A percentile compares a stretch with the other conserved stretches of the same genome.
Evolutionary conservation across 805 yeast species (phyloP).

Genomic region (Lachancea sp.): DNA sequence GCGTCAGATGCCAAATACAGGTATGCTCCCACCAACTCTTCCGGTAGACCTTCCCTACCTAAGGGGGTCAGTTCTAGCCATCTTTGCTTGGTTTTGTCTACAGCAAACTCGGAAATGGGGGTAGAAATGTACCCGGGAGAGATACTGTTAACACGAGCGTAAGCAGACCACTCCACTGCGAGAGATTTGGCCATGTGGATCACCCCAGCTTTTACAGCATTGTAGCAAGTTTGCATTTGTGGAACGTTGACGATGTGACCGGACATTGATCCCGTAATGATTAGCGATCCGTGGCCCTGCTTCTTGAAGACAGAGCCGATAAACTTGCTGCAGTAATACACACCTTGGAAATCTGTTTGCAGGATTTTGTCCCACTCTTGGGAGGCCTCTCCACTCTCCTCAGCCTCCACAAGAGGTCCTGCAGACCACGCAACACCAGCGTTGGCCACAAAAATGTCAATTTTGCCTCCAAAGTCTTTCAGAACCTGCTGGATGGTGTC

Average conservation of each 20-base stretch:
- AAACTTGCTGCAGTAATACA: constrained; percentile 70
- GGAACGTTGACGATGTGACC: constrained; percentile 85
- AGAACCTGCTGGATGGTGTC: constrained; percentile 35
- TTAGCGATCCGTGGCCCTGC: constrained; percentile 71
- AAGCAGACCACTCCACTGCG: constrained; percentile 85
- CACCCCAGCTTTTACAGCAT: constrained; percentile 81
- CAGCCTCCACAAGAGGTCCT: constrained; percentile 48
- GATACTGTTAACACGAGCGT: constrained; percentile 76
- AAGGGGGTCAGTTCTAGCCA: constrained; percentile 44
- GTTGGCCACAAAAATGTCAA: constrained; percentile 81
- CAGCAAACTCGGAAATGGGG: constrained; percentile 49
- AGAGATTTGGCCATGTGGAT: constrained; percentile 68
- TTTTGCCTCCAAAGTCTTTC: constrained; percentile 60
- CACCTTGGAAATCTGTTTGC: constrained; percentile 72
- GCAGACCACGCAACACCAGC: constrained; percentile 83
- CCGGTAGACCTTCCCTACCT: constrained; percentile 70
- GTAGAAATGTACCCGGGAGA: constrained; percentile 86
- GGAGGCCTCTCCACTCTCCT: constrained; percentile 39
- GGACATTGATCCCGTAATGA: constrained; percentile 85
- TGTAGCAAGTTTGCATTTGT: constrained; percentile 79
- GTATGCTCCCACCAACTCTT: constrained; percentile 75
- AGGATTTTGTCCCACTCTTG: constrained; percentile 66
- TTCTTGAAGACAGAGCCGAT: constrained; percentile 67
- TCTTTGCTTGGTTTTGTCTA: constrained; percentile 41
- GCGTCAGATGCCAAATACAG: constrained; percentile 77